Evolutionary conservation across 163 green algal genomes (phyloP), one percentile per base, ranked within the genome.

Genomic region (Volvox carteri): DNA sequence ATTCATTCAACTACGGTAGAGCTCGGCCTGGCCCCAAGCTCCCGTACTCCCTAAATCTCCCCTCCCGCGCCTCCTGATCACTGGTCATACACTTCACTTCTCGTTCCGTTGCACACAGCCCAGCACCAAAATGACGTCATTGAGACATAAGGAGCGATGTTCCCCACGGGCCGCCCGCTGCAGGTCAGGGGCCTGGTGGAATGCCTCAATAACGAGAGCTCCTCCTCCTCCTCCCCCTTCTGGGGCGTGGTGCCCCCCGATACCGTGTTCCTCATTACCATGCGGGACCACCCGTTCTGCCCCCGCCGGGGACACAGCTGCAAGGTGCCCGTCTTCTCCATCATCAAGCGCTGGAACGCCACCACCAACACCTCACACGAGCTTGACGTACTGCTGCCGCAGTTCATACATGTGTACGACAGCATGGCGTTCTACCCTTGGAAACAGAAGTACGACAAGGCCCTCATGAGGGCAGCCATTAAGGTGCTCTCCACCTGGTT

Each of bases 311-410:
- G 48, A 48, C 39, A 70, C 11, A 48, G 33, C 14, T 72, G 48
- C 75, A 70, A 84, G 33, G 73, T 81, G 28, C 73, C 73, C 25
- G 46, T 67, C 16, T 85, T 85, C 50, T 41, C 77, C 11, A 44
- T 74, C 14, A 58, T 74, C 67, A 88, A 88, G 81, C 21, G 48
- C 11, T 88, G 81, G 81, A 68, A 81, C 35, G 62, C 14, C 62
- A 18, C 28, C 14, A 28, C 3, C 18, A 88, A 88, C 65, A 19
- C 44, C 4, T 88, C 81, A 3, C 16, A 80, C 21, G 30, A 88
- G 4, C 28, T 54, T 25, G 81, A 88, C 46, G 67, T 88, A 21
- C 67, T 88, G 67, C 44, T 88, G 81, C 81, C 81, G n/a, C 54
- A 74, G 0, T 79, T 74, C 30, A 28, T 9, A 8, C 67, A 88